Percentiles rank a stretch among this genome's conserved stretches.
phyloP scores from a whole-genome alignment of 495 filamentous ascomycete species.

The Penicillium antarcticum region DNA sequence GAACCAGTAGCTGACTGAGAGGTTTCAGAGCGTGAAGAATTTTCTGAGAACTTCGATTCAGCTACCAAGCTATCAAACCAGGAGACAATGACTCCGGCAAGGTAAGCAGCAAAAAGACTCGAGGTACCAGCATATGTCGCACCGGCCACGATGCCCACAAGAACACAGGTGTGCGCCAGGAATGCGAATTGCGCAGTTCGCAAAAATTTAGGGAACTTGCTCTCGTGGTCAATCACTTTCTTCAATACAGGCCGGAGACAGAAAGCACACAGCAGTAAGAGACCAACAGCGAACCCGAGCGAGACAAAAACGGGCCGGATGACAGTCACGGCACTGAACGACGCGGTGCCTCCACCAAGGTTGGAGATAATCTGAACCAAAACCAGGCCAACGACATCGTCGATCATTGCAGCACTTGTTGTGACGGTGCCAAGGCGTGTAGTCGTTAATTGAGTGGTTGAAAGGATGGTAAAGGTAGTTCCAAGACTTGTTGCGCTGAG shows the following conservation, averaged over 20 bases:
- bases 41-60: slow-evolving; percentile 1
- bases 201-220: slow-evolving; percentile 12
- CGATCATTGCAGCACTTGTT: slow-evolving; percentile 72
- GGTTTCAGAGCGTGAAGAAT: neutral
- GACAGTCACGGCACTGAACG: slow-evolving; percentile 42
- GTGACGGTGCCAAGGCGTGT: slow-evolving; percentile 70
- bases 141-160: slow-evolving; percentile 54
- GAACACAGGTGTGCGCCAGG: slow-evolving; percentile 37
- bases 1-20: neutral
- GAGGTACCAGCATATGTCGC: slow-evolving; percentile 65
- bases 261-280: slow-evolving; percentile 45
- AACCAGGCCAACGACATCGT: slow-evolving; percentile 79
- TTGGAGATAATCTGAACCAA: slow-evolving; percentile 67
- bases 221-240: neutral
- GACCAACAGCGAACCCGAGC: slow-evolving; percentile 48
- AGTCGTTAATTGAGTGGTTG: slow-evolving; percentile 48
- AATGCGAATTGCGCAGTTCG: slow-evolving; percentile 29
- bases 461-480: slow-evolving; percentile 74
- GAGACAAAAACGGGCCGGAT: slow-evolving; percentile 59
- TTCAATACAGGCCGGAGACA: slow-evolving; percentile 36
- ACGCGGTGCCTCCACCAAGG: slow-evolving; percentile 31
- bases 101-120: slow-evolving; percentile 66
- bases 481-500: slow-evolving; percentile 74
- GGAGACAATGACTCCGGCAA: slow-evolving; percentile 58
- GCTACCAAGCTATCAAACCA: slow-evolving; percentile 44